A percentile compares a stretch with the other conserved stretches of the same genome.
These are phyloP conservation scores for Dovyalis caffra DNA, from an alignment of 345 rosid genomes.

Conservation along the genomic window DNA sequence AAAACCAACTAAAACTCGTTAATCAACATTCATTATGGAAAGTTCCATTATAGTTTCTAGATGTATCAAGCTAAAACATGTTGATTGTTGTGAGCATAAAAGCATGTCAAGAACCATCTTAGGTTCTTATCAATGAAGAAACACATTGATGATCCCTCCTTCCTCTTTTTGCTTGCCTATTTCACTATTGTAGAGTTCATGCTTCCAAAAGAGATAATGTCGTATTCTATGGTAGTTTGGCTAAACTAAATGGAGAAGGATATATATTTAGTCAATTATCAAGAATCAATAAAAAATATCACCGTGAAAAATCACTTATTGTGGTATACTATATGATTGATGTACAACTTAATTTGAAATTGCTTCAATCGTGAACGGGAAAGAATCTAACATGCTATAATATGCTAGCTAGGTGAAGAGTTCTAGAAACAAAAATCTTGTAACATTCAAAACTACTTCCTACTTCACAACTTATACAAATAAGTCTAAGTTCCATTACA, in stretches of 20 bases:
- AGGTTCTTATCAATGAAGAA: neutral
- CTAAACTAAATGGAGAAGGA: neutral
- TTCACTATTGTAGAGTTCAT: neutral
- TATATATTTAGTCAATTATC: neutral
- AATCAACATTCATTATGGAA: neutral
- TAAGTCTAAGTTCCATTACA: too few relatives aligned
- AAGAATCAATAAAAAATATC: neutral
- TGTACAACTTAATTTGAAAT: neutral
- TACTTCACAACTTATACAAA: neutral
- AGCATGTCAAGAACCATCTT: neutral
- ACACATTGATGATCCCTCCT: neutral
- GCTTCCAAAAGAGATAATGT: too few relatives aligned
- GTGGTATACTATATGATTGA: neutral
- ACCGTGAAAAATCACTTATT: neutral
- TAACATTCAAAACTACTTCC: neutral
- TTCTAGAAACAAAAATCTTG: neutral
- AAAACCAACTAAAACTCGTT: neutral
- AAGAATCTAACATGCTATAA: neutral
- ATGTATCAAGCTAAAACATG: neutral
- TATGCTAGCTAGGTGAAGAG: neutral
- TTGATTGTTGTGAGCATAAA: neutral
- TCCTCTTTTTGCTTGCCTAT: neutral
- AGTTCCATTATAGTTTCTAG: neutral
- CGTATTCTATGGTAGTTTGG: neutral
- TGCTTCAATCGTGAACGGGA: neutral